These are phyloP conservation scores for Marsdenia floribunda DNA, from an alignment of 257 asterid species.

Conservation along the genomic window DNA sequence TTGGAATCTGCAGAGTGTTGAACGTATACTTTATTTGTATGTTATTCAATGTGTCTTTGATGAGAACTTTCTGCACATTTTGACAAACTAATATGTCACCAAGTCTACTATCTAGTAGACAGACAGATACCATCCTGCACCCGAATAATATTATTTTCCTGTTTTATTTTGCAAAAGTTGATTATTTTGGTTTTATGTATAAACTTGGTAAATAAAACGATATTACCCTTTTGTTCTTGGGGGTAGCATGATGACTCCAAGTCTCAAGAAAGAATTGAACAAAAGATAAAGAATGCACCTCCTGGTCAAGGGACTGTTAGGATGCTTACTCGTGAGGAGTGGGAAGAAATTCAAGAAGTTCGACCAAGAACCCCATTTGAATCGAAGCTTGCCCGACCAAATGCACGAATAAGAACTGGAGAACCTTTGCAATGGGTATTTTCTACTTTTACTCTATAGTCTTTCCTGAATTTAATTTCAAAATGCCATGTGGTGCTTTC, in stretches of 20 bases:
- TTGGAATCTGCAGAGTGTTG: background rate
- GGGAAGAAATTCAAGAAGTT: constrained; percentile 70
- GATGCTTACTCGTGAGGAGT: constrained; percentile 88
- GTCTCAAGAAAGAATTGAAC: constrained; percentile 67
- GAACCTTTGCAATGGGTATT: constrained; percentile 29
- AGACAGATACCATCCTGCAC: too few species aligned
- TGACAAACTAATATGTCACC: background rate
- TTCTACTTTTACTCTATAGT: background rate
- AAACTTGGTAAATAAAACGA: background rate
- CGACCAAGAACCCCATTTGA: constrained; percentile 89
- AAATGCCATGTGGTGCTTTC: constrained; percentile 9
- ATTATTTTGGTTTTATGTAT: background rate
- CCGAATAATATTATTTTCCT: background rate
- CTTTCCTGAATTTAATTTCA: background rate
- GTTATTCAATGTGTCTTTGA: background rate
- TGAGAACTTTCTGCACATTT: background rate
- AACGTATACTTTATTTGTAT: background rate
- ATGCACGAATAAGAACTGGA: constrained; percentile 37
- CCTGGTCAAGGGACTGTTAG: constrained; percentile 86
- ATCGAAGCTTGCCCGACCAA: constrained; percentile 75
- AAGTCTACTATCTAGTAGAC: background rate
- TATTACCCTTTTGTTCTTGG: constrained; percentile 12
- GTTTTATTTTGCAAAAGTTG: background rate
- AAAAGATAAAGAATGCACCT: constrained; percentile 75
- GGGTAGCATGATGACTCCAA: constrained; percentile 74